Conservation (phyloP, 2,329 filamentous ascomycete genomes). For the Pyricularia grisea region DNA sequence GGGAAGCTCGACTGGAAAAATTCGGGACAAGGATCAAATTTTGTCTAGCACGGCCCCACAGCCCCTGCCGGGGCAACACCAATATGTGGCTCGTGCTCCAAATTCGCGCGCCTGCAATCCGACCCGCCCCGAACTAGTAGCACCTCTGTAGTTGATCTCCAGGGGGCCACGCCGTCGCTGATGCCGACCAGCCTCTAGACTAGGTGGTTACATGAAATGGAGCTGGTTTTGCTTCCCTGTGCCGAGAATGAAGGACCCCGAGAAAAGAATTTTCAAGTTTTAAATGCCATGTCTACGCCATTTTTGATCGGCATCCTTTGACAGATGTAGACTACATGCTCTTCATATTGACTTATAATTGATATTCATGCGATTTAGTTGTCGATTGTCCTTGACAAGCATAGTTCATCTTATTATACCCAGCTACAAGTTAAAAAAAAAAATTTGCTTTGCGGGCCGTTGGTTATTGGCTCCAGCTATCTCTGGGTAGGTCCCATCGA, state of each 20-base stretch:
- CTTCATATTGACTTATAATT: neutral
- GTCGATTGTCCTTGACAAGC: neutral
- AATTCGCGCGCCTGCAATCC: neutral
- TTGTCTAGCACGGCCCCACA: conserved; percentile 26
- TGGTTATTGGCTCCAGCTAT: neutral
- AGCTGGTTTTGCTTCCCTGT: neutral
- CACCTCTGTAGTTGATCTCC: neutral
- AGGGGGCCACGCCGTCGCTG: conserved; percentile 1
- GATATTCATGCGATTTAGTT: neutral
- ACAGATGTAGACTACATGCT: neutral
- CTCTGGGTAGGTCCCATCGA: neutral
- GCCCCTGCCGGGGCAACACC: conserved; percentile 1
- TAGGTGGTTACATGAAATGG: neutral
- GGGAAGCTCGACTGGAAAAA: conserved; percentile 16
- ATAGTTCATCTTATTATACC: neutral
- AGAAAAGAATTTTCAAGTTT: neutral
- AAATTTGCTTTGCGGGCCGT: neutral
- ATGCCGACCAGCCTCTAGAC: neutral
- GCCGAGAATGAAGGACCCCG: neutral
- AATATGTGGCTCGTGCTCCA: neutral
- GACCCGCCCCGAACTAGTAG: neutral
- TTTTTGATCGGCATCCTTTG: neutral
- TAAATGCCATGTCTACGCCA: neutral
- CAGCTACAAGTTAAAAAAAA: neutral
- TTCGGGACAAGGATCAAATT: conserved; percentile 25